Base-by-base conservation (phyloP, 352 stramenopile species). In the Globisporangium cylindrosporum region DNA sequence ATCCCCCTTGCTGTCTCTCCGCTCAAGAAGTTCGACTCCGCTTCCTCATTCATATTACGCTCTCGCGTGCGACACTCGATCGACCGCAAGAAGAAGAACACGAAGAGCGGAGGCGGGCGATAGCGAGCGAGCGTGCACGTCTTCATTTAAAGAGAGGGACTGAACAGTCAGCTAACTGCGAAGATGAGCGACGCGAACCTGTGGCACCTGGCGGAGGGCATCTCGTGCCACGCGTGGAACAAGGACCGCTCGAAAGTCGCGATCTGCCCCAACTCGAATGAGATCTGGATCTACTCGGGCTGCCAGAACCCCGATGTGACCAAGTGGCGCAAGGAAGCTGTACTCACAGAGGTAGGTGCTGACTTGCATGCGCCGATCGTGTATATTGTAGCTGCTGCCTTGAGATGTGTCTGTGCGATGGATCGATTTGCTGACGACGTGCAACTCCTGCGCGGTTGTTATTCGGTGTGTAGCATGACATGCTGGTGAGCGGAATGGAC, bases 191-290 rank as follows among this genome's bases (percentile, higher is more conserved):
- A 90, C 72, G 77, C 72, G 51, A 76, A 73, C 68, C 76, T 95
- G 66, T 94, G 84, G 79, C 86, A 93, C 64, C 64, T 96, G 38
- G 83, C 86, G 9, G 82, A 92, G 68, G 82, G 83, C 69, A 96
- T 98, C 70, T 91, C 92, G 64, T 97, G 89, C 84, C 91, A 98
- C 77, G 89, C 91, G 41, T 98, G 92, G 92, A 97, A 97, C 77
- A 88, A 86, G 54, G 91, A 98, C 74, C 84, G 86, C 51, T 91
- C 88, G 49, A 95, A 96, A 72, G 67, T 97, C 38, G 93, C 93
- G 59, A 79, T 97, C n/a, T 95, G 88, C 75, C 90, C 93, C 34
- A 97, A 97, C 79, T 86, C 86, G 66, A 97, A 97, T 75, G 89
- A 97, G 68, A 95, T 97, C 71, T 95, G 91, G 84, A 97, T 98